Conservation (phyloP, 768 basidiomycete species). For the Lentinula lateritia region DNA sequence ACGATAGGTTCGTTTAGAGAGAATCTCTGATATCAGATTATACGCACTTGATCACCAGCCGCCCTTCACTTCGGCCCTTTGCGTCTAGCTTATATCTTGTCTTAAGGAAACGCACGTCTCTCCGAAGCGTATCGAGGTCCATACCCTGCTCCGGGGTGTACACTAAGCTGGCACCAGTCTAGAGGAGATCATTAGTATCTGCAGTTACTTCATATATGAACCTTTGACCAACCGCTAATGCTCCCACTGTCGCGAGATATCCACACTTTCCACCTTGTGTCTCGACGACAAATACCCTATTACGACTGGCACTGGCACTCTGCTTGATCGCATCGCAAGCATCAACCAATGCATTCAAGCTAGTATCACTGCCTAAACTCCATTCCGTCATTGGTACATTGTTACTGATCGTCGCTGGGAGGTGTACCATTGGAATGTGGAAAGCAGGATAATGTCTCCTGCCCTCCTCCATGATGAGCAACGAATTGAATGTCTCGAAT, state of each 20-base stretch:
- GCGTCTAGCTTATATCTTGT: conserved; percentile 80
- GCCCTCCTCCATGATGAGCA: conserved; percentile 75
- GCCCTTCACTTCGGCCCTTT: conserved; percentile 88
- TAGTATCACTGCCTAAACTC: conserved; percentile 95
- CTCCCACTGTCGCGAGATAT: conserved; percentile 93
- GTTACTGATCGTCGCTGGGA: conserved; percentile 96
- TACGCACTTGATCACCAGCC: conserved; percentile 83
- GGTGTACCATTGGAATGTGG: conserved; percentile 92
- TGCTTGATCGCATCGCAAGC: conserved; percentile 99
- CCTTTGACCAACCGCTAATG: conserved; percentile 70
- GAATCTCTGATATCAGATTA: background rate
- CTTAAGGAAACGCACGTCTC: conserved; percentile 86
- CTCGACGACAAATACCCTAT: conserved; percentile 96
- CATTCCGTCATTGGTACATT: conserved; percentile 98
- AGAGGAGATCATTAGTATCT: conserved; percentile 1
- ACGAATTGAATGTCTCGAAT: conserved; percentile 87
- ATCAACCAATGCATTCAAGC: conserved; percentile 93
- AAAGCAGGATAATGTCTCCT: conserved; percentile 84
- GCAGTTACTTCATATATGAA: background rate
- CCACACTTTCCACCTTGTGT: conserved; percentile 97
- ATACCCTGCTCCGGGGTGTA: conserved; percentile 95
- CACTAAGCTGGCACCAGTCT: conserved; percentile 89
- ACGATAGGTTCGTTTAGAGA: conserved; percentile 4
- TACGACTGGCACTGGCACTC: conserved; percentile 92
- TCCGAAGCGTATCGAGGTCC: conserved; percentile 69